Evolutionary conservation across 192 early-diverging fungal species (phyloP), one percentile per base, ranked within the genome.

Genomic region (Diversispora epigaea): DNA sequence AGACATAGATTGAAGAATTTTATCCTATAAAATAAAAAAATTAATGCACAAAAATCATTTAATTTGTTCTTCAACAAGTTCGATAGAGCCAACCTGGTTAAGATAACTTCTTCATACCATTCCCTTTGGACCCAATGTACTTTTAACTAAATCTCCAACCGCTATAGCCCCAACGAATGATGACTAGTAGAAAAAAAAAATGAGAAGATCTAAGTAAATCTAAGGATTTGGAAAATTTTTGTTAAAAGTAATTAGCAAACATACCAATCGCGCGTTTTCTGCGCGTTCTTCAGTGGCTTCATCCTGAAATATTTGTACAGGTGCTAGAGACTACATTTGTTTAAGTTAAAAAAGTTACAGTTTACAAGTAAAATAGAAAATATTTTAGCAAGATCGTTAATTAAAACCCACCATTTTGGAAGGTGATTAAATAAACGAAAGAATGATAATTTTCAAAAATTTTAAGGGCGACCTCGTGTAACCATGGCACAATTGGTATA

Each of bases 91-190:
- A 50, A 64, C 54, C 49, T 55, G 68, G 4, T 25, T 66, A 46
- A 71, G 60, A 17, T 22, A 41, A 65, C 14, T 76, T 49, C 65
- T 56, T 44, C 80, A 76, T 85, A 93, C 92, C 96, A 99, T 98
- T 79, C 97, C 97, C 83, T 98, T 97, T 75, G 97, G 97, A 22
- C 97, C 97, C 21, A 98, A 88, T 14, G 97, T 98, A 79, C 91
- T 94, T 80, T 98, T 98, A 68, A 99, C 95, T 73, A 99, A 87
- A 87, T 99, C 97, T 52, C 96, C 97, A 58, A 99, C 93, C 64
- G 97, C 97, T 79, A 99, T 99, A 49, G 97, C 97, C 7, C 97
- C 97, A 73, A 99, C 95, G 83, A 99, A 94, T 8, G 94, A 94
- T 8, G 93, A 88, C 93, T 94, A 78, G 58, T 19, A 9, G 50